Percentiles rank a stretch among this genome's conserved stretches.
Evolutionary conservation across 768 basidiomycete genomes (phyloP).

Genomic region (Leccinum incarnatum): DNA sequence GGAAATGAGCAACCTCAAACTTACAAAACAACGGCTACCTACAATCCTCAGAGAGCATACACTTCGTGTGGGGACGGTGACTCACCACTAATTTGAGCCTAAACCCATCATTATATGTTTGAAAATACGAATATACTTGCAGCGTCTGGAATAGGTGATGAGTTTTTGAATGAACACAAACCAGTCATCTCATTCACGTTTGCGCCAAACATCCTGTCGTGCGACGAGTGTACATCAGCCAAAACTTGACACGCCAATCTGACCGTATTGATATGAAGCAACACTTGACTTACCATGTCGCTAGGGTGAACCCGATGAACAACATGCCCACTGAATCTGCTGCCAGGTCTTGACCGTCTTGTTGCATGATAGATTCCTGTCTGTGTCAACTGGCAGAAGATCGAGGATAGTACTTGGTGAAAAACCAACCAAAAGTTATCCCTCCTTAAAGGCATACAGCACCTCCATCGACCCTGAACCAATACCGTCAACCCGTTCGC

Average conservation of each 20-base stretch:
- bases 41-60: neutral
- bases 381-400: neutral
- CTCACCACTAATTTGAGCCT: constrained; percentile 11
- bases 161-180: neutral
- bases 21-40: constrained; percentile 10
- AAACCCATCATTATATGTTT: constrained; percentile 1
- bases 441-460: neutral
- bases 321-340: constrained; percentile 8
- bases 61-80: neutral
- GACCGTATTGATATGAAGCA: neutral
- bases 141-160: constrained; percentile 4
- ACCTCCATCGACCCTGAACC: neutral
- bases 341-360: neutral
- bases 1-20: neutral
- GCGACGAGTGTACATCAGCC: neutral
- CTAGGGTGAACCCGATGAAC: constrained; percentile 11
- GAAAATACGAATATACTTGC: constrained; percentile 10
- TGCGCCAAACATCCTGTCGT: constrained; percentile 12
- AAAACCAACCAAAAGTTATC: neutral
- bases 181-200: constrained; percentile 1
- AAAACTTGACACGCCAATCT: neutral
- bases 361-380: neutral
- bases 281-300: constrained; percentile 10
- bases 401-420: neutral
- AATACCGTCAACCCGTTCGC: neutral